Evolutionary conservation across 2,329 filamentous ascomycete genomes (phyloP), one percentile per base, ranked within the genome.

Genomic region (Kalaharituber pfeilii): DNA sequence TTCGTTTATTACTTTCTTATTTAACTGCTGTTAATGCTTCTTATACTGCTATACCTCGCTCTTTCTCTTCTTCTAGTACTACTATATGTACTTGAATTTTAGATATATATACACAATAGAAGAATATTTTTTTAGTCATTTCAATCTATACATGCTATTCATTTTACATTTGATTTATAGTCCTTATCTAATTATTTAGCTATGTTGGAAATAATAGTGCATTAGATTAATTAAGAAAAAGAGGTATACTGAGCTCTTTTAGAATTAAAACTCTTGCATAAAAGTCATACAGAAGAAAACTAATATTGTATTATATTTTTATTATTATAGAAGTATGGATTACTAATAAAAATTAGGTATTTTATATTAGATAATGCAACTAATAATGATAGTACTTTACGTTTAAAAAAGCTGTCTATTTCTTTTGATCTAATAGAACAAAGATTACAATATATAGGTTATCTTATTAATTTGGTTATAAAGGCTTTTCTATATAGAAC

Each of bases 81-180:
- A 22, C 13, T 13, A 51, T 54, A 28, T 42, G n/a, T 13, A 54
- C 15, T 8, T 54, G 20, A 33, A 42, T 30, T 42, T 27, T 36
- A 9, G 9, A 5, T 5, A 42, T 15, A 0, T 54, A 51, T 45
- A 1, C 2, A 1, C 9, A 54, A 54, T 42, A 52, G 25, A 49
- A 18, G 9, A 8, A 6, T 5, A 52, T 42, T 22, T 15, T 25
- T 39, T 5, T 20, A 22, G 45, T 27, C n/a, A 24, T 6, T 11
- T 28, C 22, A 3, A 33, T 9, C 1, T 26, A 44, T 26, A 53
- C 15, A 7, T 53, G 18, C 26, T 7, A 54, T 53, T 8, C 24
- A 57, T 50, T 15, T 53, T 2, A 57, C 26, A 8, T 57, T 57
- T 51, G 33, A 57, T 51, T 13, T 56, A 11, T 57, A 28, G 33